Evolutionary conservation across 495 filamentous ascomycete species (phyloP), one percentile per base, ranked within the genome.

Genomic region (Talaromyces borbonicus): DNA sequence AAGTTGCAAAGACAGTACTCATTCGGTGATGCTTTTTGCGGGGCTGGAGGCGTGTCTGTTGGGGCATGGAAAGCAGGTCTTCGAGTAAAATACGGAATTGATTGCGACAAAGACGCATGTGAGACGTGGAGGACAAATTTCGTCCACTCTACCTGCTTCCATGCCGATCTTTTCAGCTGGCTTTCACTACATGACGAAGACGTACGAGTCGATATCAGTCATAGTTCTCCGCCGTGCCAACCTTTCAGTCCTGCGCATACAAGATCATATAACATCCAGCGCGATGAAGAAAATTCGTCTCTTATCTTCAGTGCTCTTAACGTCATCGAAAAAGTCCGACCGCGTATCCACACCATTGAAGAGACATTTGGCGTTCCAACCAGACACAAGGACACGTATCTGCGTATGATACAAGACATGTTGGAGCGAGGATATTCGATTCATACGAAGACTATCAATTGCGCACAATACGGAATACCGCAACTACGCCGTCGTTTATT

Each of bases 191-290:
- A 56, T 8, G 29, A 52, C 31, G 22, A 52, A 8, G 48, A 63
- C 43, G 43, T 65, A 14, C 56, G 55, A 18, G 74, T 86, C 0
- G 88, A 95, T 52, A 66, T 94, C 15, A 66, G 84, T 2, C 90
- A 96, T 46, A 58, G 90, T 0, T 92, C 85, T 0, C 87, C 87
- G 0, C 90, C 90, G 0, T 97, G 90, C 41, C 85, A 92, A 49
- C 77, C 76, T 5, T 95, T 82, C 61, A 93, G 85, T 0, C 78
- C 80, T 0, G 85, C 84, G 0, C 85, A 95, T 47, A 90, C 85
- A 0, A 11, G 29, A 8, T 46, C 43, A 9, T 59, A 71, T 2
- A 51, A 67, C 0, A 76, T 78, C 1, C 65, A 71, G 8, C 70
- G 85, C 29, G 88, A 93, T 38, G 87, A 90, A 2, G 67, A 60